These are phyloP conservation scores for Quercus mongolica DNA, from an alignment of 306 rosid species.

Conservation along the genomic window DNA sequence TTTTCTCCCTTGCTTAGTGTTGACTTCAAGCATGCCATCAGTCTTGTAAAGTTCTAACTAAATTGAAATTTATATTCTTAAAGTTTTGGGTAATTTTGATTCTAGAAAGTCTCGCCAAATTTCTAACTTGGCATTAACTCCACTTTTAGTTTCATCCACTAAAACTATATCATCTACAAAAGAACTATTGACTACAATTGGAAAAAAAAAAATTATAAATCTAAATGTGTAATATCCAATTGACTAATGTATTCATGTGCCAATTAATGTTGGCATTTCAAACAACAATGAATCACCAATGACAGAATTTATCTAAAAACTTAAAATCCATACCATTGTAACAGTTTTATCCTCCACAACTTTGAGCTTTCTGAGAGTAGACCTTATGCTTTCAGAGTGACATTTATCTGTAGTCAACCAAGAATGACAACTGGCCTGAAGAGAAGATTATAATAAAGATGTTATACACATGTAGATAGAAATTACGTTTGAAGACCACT, in stretches of 20 bases:
- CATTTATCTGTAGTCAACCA: slow-evolving; percentile 37
- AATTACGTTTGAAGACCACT: neutral
- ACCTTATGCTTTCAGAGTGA: slow-evolving; percentile 33
- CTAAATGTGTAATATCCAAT: neutral
- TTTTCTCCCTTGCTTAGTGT: too few relatives aligned
- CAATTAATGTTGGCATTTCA: neutral
- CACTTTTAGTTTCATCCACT: too few relatives aligned
- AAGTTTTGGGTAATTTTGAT: too few relatives aligned
- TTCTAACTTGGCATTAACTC: too few relatives aligned
- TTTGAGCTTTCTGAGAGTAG: slow-evolving; percentile 54
- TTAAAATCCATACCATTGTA: slow-evolving; percentile 50
- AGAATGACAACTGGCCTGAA: slow-evolving; percentile 50
- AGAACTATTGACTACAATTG: too few relatives aligned
- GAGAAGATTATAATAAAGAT: slow-evolving; percentile 13
- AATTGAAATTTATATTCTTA: too few relatives aligned
- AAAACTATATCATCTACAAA: too few relatives aligned
- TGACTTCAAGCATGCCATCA: too few relatives aligned
- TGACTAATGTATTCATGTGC: neutral
- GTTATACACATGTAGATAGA: neutral
- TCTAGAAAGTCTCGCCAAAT: too few relatives aligned
- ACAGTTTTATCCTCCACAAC: slow-evolving; percentile 47
- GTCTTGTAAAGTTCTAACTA: too few relatives aligned
- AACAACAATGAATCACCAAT: neutral
- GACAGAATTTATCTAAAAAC: neutral
- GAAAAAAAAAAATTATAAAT: neutral